Evolutionary conservation across 495 filamentous ascomycete species (phyloP).

Genomic region (Talaromyces nanjingensis): DNA sequence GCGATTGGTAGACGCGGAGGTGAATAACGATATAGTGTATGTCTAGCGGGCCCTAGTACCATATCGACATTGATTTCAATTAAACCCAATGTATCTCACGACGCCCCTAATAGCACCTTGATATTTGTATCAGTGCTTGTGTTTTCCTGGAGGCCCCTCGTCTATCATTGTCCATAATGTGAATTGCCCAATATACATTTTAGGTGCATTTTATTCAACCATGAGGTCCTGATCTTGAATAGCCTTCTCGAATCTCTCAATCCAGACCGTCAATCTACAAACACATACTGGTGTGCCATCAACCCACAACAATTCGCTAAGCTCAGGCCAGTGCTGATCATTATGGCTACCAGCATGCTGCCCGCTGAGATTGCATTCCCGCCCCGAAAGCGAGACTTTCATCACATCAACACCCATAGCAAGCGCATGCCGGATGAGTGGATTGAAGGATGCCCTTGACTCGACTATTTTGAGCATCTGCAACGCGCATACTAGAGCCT

Average conservation of each 20-base stretch:
- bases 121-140: no score
- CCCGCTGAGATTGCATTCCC: neutral
- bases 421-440: neutral
- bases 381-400: neutral
- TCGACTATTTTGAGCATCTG: slow-evolving; percentile 4
- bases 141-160: neutral
- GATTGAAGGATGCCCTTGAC: neutral
- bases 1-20: neutral
- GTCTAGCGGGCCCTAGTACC: no score
- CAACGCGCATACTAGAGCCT: slow-evolving; percentile 7
- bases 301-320: neutral
- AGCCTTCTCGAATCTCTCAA: neutral
- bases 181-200: no score
- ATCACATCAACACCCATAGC: neutral
- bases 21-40: no score
- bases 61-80: no score
- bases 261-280: neutral
- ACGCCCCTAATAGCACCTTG: no score
- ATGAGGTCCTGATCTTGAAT: neutral
- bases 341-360: neutral
- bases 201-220: neutral
- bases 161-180: neutral
- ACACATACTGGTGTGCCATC: slow-evolving; percentile 3
- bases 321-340: slow-evolving; percentile 1
- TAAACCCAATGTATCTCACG: no score